Percentiles rank a stretch among this genome's conserved stretches.
phyloP scores from a whole-genome alignment of 768 basidiomycete species.

The Termitomyces sp. region DNA sequence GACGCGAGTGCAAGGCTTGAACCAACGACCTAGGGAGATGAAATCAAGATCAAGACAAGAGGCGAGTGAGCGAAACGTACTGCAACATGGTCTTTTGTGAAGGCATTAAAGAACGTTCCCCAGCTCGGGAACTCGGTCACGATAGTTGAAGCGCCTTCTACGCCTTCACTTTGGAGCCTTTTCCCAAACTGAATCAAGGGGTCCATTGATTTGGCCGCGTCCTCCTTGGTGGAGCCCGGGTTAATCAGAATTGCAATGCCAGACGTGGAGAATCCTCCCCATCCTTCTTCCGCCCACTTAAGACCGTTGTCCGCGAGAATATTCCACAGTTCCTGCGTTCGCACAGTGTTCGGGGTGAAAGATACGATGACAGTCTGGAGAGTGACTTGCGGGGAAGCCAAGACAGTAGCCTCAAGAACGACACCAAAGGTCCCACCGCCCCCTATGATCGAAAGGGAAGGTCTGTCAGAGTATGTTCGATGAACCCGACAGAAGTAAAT shows the following conservation, averaged over 20 bases:
- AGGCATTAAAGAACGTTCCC: constrained; percentile 33
- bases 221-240: constrained; percentile 33
- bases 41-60: not conserved
- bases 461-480: not conserved
- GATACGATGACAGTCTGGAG: constrained; percentile 35
- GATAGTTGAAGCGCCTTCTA: constrained; percentile 23
- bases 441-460: constrained; percentile 18
- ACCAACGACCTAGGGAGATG: constrained; percentile 32
- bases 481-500: not conserved
- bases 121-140: constrained; percentile 41
- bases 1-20: constrained; percentile 40
- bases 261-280: constrained; percentile 42
- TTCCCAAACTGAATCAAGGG: constrained; percentile 37
- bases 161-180: constrained; percentile 21
- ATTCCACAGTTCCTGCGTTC: constrained; percentile 32
- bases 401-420: constrained; percentile 34
- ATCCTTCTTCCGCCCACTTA: constrained; percentile 43
- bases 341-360: constrained; percentile 24
- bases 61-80: constrained; percentile 22
- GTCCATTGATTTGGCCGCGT: constrained; percentile 38
- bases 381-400: constrained; percentile 33
- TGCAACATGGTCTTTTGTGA: constrained; percentile 20
- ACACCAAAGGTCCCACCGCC: constrained; percentile 49
- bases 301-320: constrained; percentile 36
- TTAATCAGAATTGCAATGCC: constrained; percentile 41